Conservation (phyloP, 495 filamentous ascomycete species). For the Neurospora sp. region DNA sequence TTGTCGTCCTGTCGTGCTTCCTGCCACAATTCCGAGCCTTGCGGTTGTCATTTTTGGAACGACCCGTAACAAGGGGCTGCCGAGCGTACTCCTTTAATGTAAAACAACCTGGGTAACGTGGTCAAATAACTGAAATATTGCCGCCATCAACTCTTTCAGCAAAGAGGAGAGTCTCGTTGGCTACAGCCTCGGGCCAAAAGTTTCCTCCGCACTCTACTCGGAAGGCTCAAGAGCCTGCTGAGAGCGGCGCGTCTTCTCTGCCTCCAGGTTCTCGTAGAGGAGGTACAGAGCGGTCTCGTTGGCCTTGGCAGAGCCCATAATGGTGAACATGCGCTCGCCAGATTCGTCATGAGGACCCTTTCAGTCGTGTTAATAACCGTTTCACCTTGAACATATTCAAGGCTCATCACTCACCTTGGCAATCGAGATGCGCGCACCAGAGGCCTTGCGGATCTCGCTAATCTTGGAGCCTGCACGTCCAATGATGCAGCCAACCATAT, state of each 20-base stretch:
- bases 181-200: conserved; percentile 19
- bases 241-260: conserved; percentile 93
- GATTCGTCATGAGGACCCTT: conserved; percentile 88
- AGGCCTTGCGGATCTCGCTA: conserved; percentile 92
- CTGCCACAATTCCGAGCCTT: conserved; percentile 42
- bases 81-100: conserved; percentile 12
- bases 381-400: not conserved
- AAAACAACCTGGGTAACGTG: not conserved
- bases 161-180: conserved; percentile 6
- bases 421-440: conserved; percentile 94
- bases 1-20: conserved; percentile 35
- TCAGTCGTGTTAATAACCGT: not conserved
- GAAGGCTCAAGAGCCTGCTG: conserved; percentile 44
- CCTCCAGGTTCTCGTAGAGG: conserved; percentile 96
- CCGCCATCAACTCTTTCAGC: conserved; percentile 1
- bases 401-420: conserved; percentile 52
- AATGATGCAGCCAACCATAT: conserved; percentile 99
- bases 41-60: conserved; percentile 50
- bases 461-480: conserved; percentile 91
- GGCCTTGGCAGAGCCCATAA: conserved; percentile 81
- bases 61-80: conserved; percentile 28
- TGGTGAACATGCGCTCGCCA: conserved; percentile 98
- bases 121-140: not conserved
- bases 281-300: conserved; percentile 95
- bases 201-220: conserved; percentile 49